Evolutionary conservation across 805 yeast species (phyloP).

Genomic region (Pichia pseudocactophila): DNA sequence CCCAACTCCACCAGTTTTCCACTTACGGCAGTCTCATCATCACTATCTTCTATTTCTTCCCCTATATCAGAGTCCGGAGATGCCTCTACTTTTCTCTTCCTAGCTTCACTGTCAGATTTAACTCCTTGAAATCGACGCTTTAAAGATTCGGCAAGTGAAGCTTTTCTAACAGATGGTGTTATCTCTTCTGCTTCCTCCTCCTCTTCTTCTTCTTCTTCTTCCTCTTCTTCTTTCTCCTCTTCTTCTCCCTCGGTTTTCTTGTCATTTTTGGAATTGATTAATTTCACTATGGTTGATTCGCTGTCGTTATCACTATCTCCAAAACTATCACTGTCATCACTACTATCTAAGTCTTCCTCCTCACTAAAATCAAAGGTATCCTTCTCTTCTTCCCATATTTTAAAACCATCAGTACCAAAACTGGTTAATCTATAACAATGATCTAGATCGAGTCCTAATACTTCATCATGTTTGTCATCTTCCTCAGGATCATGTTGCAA

Average conservation of each 20-base stretch:
- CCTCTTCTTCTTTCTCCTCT: constrained; percentile 2
- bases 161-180: neutral
- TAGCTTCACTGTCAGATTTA: neutral
- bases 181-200: neutral
- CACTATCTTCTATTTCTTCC: constrained; percentile 11
- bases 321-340: constrained; percentile 7
- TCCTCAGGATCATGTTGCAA: constrained; percentile 67
- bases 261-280: too few relatives aligned
- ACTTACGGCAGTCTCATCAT: constrained; percentile 11
- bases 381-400: constrained; percentile 53
- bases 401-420: constrained; percentile 76
- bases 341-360: constrained; percentile 20
- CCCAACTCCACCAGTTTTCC: constrained; percentile 19
- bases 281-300: too few relatives aligned
- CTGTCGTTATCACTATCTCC: constrained; percentile 8
- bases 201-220: neutral
- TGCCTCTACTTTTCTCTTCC: constrained; percentile 5
- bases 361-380: constrained; percentile 21
- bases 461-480: constrained; percentile 62
- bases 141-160: constrained; percentile 6
- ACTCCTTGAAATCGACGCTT: constrained; percentile 5
- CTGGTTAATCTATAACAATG: constrained; percentile 68
- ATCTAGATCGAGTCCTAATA: constrained; percentile 69
- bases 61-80: neutral
- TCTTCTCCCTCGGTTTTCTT: neutral